phyloP scores from a whole-genome alignment of 257 asterid genomes.

The Orobanche coerulescens region DNA sequence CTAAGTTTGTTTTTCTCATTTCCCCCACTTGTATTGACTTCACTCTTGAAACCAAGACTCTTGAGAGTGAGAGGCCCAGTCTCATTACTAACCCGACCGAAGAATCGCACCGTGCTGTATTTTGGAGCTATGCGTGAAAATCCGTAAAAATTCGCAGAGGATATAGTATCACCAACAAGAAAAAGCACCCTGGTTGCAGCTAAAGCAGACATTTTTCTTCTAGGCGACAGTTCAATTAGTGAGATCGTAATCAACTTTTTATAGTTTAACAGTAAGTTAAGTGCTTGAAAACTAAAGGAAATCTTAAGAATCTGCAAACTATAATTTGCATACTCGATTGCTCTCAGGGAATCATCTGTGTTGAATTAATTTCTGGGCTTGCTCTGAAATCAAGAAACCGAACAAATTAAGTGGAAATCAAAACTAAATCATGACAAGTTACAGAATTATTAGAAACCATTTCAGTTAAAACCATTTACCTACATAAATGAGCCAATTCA shows the following conservation, averaged over 20 bases:
- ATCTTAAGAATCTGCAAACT: conserved; percentile 2
- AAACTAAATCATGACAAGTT: not conserved
- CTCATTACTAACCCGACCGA: conserved; percentile 27
- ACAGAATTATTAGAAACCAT: not conserved
- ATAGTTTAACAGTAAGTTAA: conserved; percentile 4
- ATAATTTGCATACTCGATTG: conserved; percentile 5
- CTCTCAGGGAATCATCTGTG: conserved; percentile 4
- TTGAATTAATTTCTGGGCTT: conserved; percentile 8
- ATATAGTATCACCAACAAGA: conserved; percentile 40
- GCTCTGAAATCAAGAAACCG: conserved; percentile 18
- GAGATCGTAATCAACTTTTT: conserved; percentile 16
- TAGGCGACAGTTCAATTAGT: not conserved
- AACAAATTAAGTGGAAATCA: not conserved
- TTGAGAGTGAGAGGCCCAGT: conserved; percentile 57
- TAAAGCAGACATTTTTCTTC: conserved; percentile 38
- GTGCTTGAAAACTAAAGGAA: not conserved
- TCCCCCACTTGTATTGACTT: conserved; percentile 24
- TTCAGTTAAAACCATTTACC: not conserved
- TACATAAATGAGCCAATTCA: not conserved
- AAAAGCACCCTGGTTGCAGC: conserved; percentile 41
- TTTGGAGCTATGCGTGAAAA: conserved; percentile 38
- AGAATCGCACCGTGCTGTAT: conserved; percentile 30
- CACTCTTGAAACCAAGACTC: conserved; percentile 55
- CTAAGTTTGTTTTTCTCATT: conserved; percentile 47
- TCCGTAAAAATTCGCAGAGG: conserved; percentile 30